These are phyloP conservation scores for Pseudocercospora macadamiae DNA, from an alignment of 2,329 filamentous ascomycete genomes.

Conservation along the genomic window DNA sequence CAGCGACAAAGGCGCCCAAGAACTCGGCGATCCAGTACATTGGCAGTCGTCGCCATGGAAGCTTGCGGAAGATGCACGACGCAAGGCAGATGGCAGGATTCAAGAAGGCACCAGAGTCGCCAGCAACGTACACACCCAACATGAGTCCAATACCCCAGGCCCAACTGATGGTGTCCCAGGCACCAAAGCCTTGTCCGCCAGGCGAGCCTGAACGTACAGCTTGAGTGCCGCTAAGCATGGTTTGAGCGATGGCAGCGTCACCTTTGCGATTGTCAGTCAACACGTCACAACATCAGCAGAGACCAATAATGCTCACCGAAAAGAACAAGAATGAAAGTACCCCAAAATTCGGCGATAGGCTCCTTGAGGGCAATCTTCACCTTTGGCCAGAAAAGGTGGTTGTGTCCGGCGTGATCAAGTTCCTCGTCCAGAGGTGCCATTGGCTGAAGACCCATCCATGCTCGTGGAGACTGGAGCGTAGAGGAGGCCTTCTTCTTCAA, in stretches of 20 bases:
- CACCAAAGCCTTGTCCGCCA: slow-evolving; percentile 46
- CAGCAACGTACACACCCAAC: slow-evolving; percentile 57
- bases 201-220: slow-evolving; percentile 37
- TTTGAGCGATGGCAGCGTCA: slow-evolving; percentile 48
- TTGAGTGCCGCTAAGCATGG: slow-evolving; percentile 43
- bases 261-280: too few relatives aligned
- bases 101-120: slow-evolving; percentile 46
- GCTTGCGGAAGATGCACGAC: slow-evolving; percentile 69
- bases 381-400: slow-evolving; percentile 46
- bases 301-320: slow-evolving; percentile 33
- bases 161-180: slow-evolving; percentile 49
- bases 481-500: slow-evolving; percentile 9
- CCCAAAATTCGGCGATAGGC: slow-evolving; percentile 51
- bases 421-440: slow-evolving; percentile 46
- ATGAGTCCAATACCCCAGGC: slow-evolving; percentile 64
- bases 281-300: too few relatives aligned
- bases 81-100: slow-evolving; percentile 69
- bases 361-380: slow-evolving; percentile 46
- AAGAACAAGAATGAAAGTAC: slow-evolving; percentile 46
- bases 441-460: slow-evolving; percentile 44
- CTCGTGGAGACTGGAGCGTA: slow-evolving; percentile 14
- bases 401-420: slow-evolving; percentile 42
- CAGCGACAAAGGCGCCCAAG: slow-evolving; percentile 66
- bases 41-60: slow-evolving; percentile 71
- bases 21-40: slow-evolving; percentile 67